Evolutionary conservation across 805 yeast species (phyloP).

Genomic region (Candida methanosorbosa): DNA sequence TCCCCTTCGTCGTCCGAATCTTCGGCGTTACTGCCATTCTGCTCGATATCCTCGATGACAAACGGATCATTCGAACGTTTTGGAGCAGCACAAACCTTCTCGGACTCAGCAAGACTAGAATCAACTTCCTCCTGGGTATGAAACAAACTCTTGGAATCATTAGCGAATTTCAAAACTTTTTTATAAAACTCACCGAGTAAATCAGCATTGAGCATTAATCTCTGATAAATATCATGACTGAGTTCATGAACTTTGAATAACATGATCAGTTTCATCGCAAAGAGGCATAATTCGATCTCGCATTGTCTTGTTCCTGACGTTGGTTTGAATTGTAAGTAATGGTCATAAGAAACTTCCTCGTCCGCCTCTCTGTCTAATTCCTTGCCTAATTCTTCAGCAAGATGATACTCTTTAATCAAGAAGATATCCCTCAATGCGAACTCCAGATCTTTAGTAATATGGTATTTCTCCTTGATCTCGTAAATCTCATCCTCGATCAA

Average conservation of each 20-base stretch:
- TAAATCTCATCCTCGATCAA: slow-evolving; percentile 3
- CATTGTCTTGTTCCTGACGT: neutral
- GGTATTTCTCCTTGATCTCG: too few species aligned
- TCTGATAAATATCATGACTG: slow-evolving; percentile 5
- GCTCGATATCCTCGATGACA: too few species aligned
- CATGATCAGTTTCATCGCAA: slow-evolving; percentile 15
- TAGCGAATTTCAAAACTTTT: slow-evolving; percentile 1
- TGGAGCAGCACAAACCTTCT: too few species aligned
- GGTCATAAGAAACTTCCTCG: slow-evolving; percentile 32
- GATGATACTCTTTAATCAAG: slow-evolving; percentile 38
- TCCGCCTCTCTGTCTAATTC: slow-evolving; percentile 42
- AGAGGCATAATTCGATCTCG: slow-evolving; percentile 15
- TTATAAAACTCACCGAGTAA: slow-evolving; percentile 13
- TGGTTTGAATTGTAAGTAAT: slow-evolving; percentile 5
- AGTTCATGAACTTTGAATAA: slow-evolving; percentile 10
- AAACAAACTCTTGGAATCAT: neutral
- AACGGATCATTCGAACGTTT: too few species aligned
- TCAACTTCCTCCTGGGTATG: neutral
- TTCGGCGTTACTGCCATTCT: too few species aligned
- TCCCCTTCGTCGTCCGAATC: too few species aligned
- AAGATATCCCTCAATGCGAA: slow-evolving; percentile 33
- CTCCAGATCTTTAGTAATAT: too few species aligned
- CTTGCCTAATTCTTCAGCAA: slow-evolving; percentile 27
- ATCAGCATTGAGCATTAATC: slow-evolving; percentile 17
- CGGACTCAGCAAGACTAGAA: too few species aligned